Percentiles rank a stretch among this genome's conserved stretches.
These are phyloP conservation scores for Oemleria cerasiformis DNA, from an alignment of 306 rosid genomes.

Conservation along the genomic window DNA sequence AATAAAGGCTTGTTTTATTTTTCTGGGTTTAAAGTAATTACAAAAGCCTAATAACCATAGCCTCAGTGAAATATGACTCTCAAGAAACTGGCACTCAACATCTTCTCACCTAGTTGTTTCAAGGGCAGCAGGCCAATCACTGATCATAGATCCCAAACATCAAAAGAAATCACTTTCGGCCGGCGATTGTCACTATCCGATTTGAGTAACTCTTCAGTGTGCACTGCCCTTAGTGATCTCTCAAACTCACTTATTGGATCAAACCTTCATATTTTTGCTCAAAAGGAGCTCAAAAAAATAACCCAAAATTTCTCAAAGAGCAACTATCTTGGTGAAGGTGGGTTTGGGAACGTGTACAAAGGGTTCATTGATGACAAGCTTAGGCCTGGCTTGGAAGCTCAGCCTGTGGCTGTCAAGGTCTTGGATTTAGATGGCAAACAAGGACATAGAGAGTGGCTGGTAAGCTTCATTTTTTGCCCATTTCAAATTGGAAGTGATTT, in stretches of 20 bases:
- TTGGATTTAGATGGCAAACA: constrained; percentile 83
- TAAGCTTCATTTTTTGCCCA: constrained; percentile 21
- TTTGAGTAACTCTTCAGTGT: constrained; percentile 60
- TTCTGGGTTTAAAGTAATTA: not conserved
- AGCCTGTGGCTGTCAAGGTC: constrained; percentile 70
- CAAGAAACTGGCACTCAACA: constrained; percentile 36
- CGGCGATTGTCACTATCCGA: constrained; percentile 71
- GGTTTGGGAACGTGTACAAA: constrained; percentile 84
- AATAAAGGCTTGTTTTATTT: constrained; percentile 13
- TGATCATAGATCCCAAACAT: constrained; percentile 23
- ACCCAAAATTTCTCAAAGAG: constrained; percentile 52
- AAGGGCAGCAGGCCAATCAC: constrained; percentile 23
- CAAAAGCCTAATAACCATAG: constrained; percentile 2
- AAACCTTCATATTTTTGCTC: constrained; percentile 70
- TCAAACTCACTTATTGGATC: constrained; percentile 73
- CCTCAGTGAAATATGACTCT: constrained; percentile 36
- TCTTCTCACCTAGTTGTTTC: constrained; percentile 52
- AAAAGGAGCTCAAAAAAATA: constrained; percentile 56
- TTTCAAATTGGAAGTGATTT: not conserved
- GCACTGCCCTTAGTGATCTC: constrained; percentile 62
- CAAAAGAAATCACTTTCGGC: constrained; percentile 34
- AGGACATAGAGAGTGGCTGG: constrained; percentile 98
- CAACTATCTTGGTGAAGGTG: constrained; percentile 83
- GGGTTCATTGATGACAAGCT: constrained; percentile 73
- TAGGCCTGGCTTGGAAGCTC: constrained; percentile 52